Conservation (phyloP, 2,329 filamentous ascomycete species). For the Rasamsonia emersonii region DNA sequence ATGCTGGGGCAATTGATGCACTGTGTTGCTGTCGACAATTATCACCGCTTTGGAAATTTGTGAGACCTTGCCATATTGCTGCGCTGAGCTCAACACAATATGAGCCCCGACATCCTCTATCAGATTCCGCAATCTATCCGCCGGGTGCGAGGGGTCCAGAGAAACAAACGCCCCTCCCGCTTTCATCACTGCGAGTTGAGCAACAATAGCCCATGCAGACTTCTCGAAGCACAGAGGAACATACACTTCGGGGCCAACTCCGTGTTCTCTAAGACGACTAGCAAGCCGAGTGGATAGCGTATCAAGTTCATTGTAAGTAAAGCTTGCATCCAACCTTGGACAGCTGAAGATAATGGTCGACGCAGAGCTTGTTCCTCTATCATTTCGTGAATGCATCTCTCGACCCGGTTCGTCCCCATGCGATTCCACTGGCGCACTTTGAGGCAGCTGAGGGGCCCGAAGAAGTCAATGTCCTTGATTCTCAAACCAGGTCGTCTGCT, state of each 20-base stretch:
- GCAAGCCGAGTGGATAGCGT: slow-evolving; percentile 28
- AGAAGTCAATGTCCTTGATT: slow-evolving; percentile 22
- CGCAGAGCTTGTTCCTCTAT: slow-evolving; percentile 23
- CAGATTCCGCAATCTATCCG: slow-evolving; percentile 25
- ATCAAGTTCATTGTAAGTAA: slow-evolving; percentile 31
- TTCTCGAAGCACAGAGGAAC: slow-evolving; percentile 37
- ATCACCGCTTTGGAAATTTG: slow-evolving; percentile 20
- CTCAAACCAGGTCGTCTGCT: slow-evolving; percentile 6
- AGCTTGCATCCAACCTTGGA: slow-evolving; percentile 28
- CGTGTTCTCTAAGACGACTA: slow-evolving; percentile 26
- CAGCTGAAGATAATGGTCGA: slow-evolving; percentile 17
- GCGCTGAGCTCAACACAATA: slow-evolving; percentile 26
- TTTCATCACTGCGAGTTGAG: slow-evolving; percentile 33
- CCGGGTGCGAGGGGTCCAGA: slow-evolving; percentile 32
- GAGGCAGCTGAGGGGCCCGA: slow-evolving; percentile 22
- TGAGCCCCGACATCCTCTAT: slow-evolving; percentile 26
- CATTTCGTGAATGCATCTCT: slow-evolving; percentile 28
- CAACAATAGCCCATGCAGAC: slow-evolving; percentile 35
- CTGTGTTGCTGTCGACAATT: slow-evolving; percentile 18
- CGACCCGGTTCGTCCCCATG: slow-evolving; percentile 17
- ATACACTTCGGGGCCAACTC: slow-evolving; percentile 31
- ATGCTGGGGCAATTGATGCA: slow-evolving; percentile 18
- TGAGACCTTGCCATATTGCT: slow-evolving; percentile 20
- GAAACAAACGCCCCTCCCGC: slow-evolving; percentile 36
- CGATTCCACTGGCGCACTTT: slow-evolving; percentile 28